Base-by-base conservation (phyloP, 306 rosid species). In the Vigna hirtella region DNA sequence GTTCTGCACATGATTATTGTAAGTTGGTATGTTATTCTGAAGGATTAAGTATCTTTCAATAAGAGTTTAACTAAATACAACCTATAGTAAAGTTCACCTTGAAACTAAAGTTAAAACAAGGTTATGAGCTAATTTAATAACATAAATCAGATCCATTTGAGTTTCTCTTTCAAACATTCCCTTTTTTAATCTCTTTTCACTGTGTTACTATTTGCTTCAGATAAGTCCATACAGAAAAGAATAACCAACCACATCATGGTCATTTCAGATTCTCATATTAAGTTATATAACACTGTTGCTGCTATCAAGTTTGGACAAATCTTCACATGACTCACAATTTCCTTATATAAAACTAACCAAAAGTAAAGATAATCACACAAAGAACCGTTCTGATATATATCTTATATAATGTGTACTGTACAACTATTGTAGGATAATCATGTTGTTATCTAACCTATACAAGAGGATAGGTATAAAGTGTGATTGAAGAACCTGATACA, bases 371-470 rank as follows among this genome's bases (percentile, higher is more conserved):
- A 36, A 66, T 67, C 52, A 58, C 62, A 66, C 53, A 50, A 45
- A 75, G 18, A 47, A 40, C 66, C 9, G 20, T 34, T 72, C 14
- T 72, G 40, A 77, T 57, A 71, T 51, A 24, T 17, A 63, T 47
- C 7, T 55, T 15, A 34, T 9, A 15, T 7, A 43, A 56, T 32
- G 1, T 28, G 68, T 67, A 45, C 80, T 80, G 76, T 80, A 72
- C 79, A 80, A 70, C 52, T 56, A 70, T 34, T 45, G 12, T 36
- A 36, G 66, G 74, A 83, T 49, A 51, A 55, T 20, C 58, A 74
- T 0, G n/a, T 49, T 48, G 20, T 30, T 62, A 34, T 30, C 57
- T 73, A 59, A 77, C 22, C 72, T 85, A 63, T 63, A 81, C 62
- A 78, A 64, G 18, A 70, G n/a, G 36, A 63, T 15, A 24, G 51